Base-by-base conservation (phyloP, 2,329 filamentous ascomycete genomes). In the Colletotrichum zoysiae region DNA sequence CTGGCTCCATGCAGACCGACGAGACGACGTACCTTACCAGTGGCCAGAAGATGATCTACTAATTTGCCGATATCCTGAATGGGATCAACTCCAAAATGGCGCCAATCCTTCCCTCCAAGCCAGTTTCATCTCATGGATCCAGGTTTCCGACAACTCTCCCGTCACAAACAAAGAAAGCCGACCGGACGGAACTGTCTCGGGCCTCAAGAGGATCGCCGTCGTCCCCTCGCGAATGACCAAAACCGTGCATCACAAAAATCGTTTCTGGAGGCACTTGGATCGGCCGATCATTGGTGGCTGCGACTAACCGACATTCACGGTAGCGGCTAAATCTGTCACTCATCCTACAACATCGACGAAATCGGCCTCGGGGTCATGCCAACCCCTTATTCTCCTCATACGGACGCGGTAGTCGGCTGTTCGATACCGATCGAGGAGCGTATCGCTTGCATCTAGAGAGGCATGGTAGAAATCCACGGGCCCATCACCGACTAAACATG, bases 161-260 rank as follows among this genome's bases (percentile, higher is more conserved):
- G 26, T 26, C 26, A 26, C 3, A 26, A 26, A 26, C 2, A 26
- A 26, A 26, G 26, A 26, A 26, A 26, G 26, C 26, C 26, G 26
- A 26, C 26, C 26, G 26, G 26, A 26, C 3, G 26, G 26, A 26
- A 26, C 26, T 26, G 26, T 26, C 26, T 26, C 26, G 26, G 26
- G 26, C 26, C 26, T 26, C 26, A 26, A 26, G 26, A 3, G 3
- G 26, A 26, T 26, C 26, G 26, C 26, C 26, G 26, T 26, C 26
- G 26, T 26, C 26, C 26, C 26, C 26, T 26, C 26, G 26, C 26
- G 26, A 26, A 26, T 26, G 26, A 3, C 26, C 26, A 26, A 26
- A 26, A 26, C 87, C 0, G 80, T 90, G 4, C 87, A 88, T 75
- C 90, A 89, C 78, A 82, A 87, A 75, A 87, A 87, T 0, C 85